Conservation (phyloP, 352 stramenopile genomes). For the Phytophthora chlamydospora region DNA sequence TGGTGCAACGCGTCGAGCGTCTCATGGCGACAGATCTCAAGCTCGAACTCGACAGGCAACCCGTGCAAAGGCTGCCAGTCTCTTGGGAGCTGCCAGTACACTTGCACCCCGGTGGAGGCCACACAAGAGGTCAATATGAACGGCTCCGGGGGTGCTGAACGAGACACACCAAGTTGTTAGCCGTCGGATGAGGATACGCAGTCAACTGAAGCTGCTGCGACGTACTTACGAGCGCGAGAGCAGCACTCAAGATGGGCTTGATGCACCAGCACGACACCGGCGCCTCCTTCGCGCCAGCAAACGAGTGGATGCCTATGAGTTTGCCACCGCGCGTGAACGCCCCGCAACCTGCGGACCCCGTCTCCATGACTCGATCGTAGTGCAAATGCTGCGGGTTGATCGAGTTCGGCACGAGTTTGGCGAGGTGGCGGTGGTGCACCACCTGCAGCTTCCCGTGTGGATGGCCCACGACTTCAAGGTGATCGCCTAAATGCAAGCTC, state of each 20-base stretch:
- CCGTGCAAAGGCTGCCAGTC: conserved; percentile 49
- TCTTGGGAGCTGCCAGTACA: conserved; percentile 65
- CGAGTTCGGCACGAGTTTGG: conserved; percentile 51
- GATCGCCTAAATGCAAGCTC: conserved; percentile 27
- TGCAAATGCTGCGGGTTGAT: conserved; percentile 60
- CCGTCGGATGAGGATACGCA: not conserved
- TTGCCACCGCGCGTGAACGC: conserved; percentile 70
- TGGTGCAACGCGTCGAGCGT: conserved; percentile 12
- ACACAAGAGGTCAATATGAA: conserved; percentile 62
- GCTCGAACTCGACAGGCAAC: conserved; percentile 53
- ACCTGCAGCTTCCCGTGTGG: conserved; percentile 65
- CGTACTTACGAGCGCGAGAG: conserved; percentile 65
- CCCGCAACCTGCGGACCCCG: conserved; percentile 37
- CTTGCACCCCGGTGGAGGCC: conserved; percentile 44
- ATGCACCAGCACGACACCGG: conserved; percentile 55
- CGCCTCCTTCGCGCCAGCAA: conserved; percentile 41
- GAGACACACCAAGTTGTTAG: conserved; percentile 1
- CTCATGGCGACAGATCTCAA: conserved; percentile 55
- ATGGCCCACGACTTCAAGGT: conserved; percentile 63
- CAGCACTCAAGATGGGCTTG: conserved; percentile 55
- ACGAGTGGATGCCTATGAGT: conserved; percentile 59
- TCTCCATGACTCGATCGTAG: conserved; percentile 54
- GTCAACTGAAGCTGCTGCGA: conserved; percentile 11
- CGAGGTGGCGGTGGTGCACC: conserved; percentile 43
- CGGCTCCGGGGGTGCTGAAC: conserved; percentile 56